Base-by-base conservation (phyloP, 1,284 basidiomycete species). In the Apiotrichum montevideense region DNA sequence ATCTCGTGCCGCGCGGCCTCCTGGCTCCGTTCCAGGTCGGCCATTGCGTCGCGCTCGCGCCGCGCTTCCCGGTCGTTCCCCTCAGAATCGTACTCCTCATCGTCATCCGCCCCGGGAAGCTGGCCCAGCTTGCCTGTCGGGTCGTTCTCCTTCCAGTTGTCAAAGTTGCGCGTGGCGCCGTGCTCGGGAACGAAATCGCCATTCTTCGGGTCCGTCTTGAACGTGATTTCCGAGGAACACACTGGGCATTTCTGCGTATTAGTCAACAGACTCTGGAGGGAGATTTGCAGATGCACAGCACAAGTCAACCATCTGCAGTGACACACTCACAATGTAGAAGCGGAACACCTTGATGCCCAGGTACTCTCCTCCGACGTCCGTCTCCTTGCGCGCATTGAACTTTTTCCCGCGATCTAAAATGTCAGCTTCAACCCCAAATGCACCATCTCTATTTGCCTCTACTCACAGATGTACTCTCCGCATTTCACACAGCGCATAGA, bases 151-250 rank as follows among this genome's bases (percentile, higher is more conserved):
- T 63, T 57, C 71, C 76, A 71, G 55, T 75, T 75, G 76, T 97
- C 93, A 70, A 95, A 96, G 71, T 96, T 97, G 15, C 93, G 84
- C 7, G 87, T 90, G 33, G 93, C 93, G 37, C 93, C 93, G 70
- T 95, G 92, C 74, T 97, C 93, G 42, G 88, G 89, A 11, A 81
- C 64, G 68, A 96, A 97, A 75, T 97, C 93, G 1, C 92, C 95
- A 70, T 96, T 97, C 82, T 95, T 95, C 8, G 95, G 96, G 73
- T 98, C 96, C 0, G 95, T 98, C 77, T 98, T 98, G 85, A 99
- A 99, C 0, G 96, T 98, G 65, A 99, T 98, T 74, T 99, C 96
- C 7, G 94, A 89, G 2, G 92, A 96, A 73, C 93, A 97, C 46
- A 91, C 79, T 6, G 91, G 93, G 69, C 93, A 81, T 72, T 81